Percentiles rank a stretch among this genome's conserved stretches.
phyloP scores from a whole-genome alignment of 352 stramenopile species.

The Pythium insidiosum region DNA sequence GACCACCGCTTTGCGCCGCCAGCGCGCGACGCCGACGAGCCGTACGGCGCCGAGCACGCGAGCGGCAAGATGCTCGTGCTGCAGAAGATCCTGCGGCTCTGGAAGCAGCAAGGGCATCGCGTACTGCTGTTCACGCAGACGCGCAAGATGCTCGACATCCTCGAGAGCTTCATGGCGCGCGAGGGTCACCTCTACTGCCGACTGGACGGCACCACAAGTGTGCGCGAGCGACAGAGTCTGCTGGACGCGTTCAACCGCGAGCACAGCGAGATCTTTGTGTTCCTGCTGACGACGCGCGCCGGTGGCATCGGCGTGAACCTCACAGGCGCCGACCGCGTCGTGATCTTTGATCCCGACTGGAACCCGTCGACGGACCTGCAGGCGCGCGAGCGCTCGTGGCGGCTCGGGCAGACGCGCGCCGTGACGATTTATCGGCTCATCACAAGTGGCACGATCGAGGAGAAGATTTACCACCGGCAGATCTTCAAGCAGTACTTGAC shows the following conservation, averaged over 20 bases:
- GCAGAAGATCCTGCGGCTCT: constrained; percentile 91
- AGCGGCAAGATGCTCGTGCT: constrained; percentile 97
- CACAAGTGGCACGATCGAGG: constrained; percentile 97
- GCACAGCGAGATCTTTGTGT: constrained; percentile 70
- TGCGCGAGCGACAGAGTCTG: constrained; percentile 89
- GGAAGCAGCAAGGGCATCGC: constrained; percentile 93
- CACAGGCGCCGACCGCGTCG: constrained; percentile 92
- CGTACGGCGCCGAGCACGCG: constrained; percentile 42
- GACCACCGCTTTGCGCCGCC: too few relatives aligned
- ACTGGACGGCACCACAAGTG: constrained; percentile 95
- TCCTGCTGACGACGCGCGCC: constrained; percentile 81
- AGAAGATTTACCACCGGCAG: constrained; percentile 99
- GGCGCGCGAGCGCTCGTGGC: constrained; percentile 96
- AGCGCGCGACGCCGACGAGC: neutral
- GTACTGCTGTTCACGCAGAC: constrained; percentile 98
- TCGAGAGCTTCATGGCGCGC: constrained; percentile 88
- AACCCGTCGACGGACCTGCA: constrained; percentile 97
- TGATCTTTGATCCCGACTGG: constrained; percentile 99
- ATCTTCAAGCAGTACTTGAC: constrained; percentile 99
- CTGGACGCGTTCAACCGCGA: constrained; percentile 95
- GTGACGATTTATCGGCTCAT: constrained; percentile 92
- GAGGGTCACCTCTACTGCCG: constrained; percentile 89
- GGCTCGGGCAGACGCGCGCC: constrained; percentile 86
- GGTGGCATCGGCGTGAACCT: constrained; percentile 97
- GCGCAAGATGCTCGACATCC: constrained; percentile 96